phyloP scores from a whole-genome alignment of 2,329 filamentous ascomycete species.

The Epichloe uncinata region DNA sequence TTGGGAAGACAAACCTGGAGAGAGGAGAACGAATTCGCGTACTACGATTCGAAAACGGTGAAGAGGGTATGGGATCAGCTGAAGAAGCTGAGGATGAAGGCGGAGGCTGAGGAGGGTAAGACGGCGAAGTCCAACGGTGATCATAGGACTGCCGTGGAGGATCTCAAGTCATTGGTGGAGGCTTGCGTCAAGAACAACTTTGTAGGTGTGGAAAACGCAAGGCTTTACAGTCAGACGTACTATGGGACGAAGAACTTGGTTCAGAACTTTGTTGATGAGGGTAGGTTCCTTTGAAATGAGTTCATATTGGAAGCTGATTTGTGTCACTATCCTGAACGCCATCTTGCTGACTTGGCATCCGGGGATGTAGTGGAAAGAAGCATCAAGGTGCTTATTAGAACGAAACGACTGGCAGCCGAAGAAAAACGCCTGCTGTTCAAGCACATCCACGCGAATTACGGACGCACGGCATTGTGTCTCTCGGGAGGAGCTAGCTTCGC shows the following conservation, averaged over 20 bases:
- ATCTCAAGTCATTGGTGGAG: conserved; percentile 66
- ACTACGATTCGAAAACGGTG: conserved; percentile 84
- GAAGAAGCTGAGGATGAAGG: conserved; percentile 45
- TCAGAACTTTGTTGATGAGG: conserved; percentile 79
- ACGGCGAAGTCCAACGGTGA: conserved; percentile 21
- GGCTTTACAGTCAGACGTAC: conserved; percentile 95
- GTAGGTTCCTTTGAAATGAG: conserved; percentile 24
- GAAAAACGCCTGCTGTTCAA: conserved; percentile 77
- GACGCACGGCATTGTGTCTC: conserved; percentile 81
- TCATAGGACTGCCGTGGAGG: conserved; percentile 46
- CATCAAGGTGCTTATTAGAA: conserved; percentile 55
- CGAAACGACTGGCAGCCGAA: conserved; percentile 51
- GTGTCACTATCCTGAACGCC: no score
- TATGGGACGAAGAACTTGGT: conserved; percentile 94
- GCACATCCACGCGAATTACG: conserved; percentile 79
- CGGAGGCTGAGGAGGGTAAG: conserved; percentile 37
- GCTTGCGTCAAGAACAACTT: conserved; percentile 97
- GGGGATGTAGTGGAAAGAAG: conserved; percentile 42
- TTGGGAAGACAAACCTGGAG: conserved; percentile 74
- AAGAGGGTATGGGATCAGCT: conserved; percentile 66
- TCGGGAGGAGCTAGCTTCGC: conserved; percentile 91
- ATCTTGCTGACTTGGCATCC: background rate
- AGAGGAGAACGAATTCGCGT: conserved; percentile 59
- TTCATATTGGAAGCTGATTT: background rate
- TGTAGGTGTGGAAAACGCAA: conserved; percentile 82